Percentiles rank a stretch among this genome's conserved stretches.
Conservation (phyloP, 257 asterid genomes). For the Rhazya stricta region DNA sequence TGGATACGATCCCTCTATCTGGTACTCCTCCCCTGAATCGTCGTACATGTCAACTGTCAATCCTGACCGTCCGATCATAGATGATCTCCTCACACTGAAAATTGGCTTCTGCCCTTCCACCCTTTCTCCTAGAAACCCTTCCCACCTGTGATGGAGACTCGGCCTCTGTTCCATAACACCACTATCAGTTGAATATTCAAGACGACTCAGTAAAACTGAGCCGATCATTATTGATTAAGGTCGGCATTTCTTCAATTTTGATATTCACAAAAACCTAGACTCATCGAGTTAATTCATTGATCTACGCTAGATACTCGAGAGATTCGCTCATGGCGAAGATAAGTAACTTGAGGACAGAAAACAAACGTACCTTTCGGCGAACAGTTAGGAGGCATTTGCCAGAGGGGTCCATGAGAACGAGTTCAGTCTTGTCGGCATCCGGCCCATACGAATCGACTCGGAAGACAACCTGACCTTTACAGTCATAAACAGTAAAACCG, state of each 20-base stretch:
- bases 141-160: conserved; percentile 76
- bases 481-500: conserved; percentile 65
- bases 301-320: too few species aligned
- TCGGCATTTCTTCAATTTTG: too few species aligned
- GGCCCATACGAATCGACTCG: conserved; percentile 73
- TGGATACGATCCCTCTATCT: conserved; percentile 57
- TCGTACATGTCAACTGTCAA: conserved; percentile 45
- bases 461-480: conserved; percentile 48
- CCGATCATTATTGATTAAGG: too few species aligned
- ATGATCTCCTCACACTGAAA: conserved; percentile 55
- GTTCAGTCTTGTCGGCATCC: conserved; percentile 39
- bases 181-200: neutral
- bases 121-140: conserved; percentile 62
- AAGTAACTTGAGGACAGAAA: neutral
- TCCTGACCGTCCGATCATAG: conserved; percentile 54
- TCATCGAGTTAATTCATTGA: too few species aligned
- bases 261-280: too few species aligned
- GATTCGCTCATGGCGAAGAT: too few species aligned
- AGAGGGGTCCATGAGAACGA: conserved; percentile 67
- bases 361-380: conserved; percentile 53
- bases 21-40: conserved; percentile 45
- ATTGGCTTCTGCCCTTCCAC: conserved; percentile 43
- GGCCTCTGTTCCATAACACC: conserved; percentile 44
- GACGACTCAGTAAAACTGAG: neutral
- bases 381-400: conserved; percentile 74